phyloP scores from a whole-genome alignment of 148 eudicot species.

The Chenopodium berlandieri region DNA sequence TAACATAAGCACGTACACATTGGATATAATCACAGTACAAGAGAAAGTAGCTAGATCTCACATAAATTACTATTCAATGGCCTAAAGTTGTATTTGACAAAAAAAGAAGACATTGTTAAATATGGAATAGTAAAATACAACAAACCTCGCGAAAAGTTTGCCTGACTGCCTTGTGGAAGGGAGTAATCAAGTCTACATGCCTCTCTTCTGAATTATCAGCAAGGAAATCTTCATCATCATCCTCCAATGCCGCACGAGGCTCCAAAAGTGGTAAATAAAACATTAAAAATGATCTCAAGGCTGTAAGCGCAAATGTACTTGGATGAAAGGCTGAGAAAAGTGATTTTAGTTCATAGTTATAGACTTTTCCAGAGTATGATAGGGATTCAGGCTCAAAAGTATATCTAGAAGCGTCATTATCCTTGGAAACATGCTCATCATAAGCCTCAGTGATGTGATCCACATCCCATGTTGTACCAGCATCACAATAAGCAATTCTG shows the following conservation, averaged over 20 bases:
- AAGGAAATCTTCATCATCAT: conserved; percentile 79
- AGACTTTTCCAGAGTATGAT: conserved; percentile 49
- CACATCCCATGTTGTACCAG: conserved; percentile 54
- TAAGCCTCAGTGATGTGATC: conserved; percentile 45
- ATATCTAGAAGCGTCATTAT: conserved; percentile 37
- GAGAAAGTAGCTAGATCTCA: not conserved
- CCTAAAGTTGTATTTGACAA: not conserved
- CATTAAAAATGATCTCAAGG: conserved; percentile 79
- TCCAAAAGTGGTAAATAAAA: conserved; percentile 83
- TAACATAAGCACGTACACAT: not conserved
- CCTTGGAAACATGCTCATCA: conserved; percentile 46
- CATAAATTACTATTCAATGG: not conserved
- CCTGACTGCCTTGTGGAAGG: conserved; percentile 72
- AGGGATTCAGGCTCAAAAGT: conserved; percentile 46
- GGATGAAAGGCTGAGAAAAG: conserved; percentile 79
- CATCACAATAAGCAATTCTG: conserved; percentile 71
- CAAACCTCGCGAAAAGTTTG: conserved; percentile 83
- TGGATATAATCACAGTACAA: not conserved
- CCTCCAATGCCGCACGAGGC: conserved; percentile 57
- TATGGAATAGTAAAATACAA: not conserved
- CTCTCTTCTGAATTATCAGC: conserved; percentile 42
- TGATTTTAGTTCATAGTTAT: conserved; percentile 60
- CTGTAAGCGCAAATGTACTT: conserved; percentile 53
- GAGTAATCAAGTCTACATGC: conserved; percentile 68
- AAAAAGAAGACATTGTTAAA: not conserved